phyloP scores from a whole-genome alignment of 768 basidiomycete genomes.

The Naganishia friedmannii region DNA sequence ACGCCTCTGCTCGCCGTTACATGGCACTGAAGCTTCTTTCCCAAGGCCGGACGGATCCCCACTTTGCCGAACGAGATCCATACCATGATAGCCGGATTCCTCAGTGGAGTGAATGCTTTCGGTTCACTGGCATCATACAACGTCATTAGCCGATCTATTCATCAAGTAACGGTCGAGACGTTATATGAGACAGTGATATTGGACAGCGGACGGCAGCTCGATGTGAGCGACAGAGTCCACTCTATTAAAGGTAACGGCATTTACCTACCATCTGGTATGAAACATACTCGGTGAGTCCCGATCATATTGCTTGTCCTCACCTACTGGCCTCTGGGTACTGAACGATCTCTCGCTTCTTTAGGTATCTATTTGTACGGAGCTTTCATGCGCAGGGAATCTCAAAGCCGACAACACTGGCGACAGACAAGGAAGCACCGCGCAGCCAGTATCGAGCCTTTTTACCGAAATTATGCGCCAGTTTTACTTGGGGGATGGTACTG shows the following conservation, averaged over 20 bases:
- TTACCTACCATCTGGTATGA: background rate
- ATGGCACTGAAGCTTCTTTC: background rate
- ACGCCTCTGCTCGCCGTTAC: too few species aligned
- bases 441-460: background rate
- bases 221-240: background rate
- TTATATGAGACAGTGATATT: background rate
- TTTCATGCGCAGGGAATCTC: background rate
- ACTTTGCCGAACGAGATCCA: background rate
- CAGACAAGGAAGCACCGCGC: background rate
- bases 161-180: background rate
- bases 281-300: background rate
- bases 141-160: background rate
- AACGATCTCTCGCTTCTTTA: background rate
- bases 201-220: background rate
- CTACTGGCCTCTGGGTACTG: background rate
- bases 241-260: background rate
- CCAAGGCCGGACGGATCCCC: background rate
- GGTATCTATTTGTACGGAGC: background rate
- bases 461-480: background rate
- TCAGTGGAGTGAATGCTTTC: background rate
- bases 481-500: background rate
- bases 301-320: background rate
- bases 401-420: background rate
- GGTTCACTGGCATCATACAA: background rate
- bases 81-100: background rate